Base-by-base conservation (phyloP, 768 basidiomycete species). In the Hortiboletus campestris region DNA sequence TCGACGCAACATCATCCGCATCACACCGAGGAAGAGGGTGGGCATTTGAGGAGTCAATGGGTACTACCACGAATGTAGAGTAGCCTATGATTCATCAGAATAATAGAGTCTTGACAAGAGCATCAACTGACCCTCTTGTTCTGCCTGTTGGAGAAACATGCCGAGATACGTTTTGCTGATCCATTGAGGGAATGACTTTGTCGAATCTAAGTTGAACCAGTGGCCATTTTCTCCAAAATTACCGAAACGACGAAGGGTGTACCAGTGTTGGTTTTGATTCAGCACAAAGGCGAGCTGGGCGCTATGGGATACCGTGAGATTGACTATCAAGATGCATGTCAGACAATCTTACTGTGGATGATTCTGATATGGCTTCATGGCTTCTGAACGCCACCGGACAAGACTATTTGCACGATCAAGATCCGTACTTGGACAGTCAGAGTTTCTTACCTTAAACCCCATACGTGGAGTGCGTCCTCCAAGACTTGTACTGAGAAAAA, bases 401-500 rank as follows among this genome's bases (percentile, higher is more conserved):
- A 96, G 84, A 62, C 91, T 70, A 28, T 51, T 14, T 32, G 13
- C 38, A 47, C 7, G 38, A 48, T 68, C 43, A 62, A 46, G 20
- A 44, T 40, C 6, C 5, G 43, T 14, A 35, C 49, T 48, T 8
- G n/a, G 32, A 44, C 9, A n/a, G 60, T 52, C 40, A 44, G 41
- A 46, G 35, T 25, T 46, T 56, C 76, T 61, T 63, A 93, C 91
- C 81, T 86, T 53, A 95, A 72, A 17, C 88, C 88, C 89, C 88
- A 95, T 13, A 94, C 85, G 64, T 85, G 80, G 46, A 97, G 72
- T 2, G 94, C 94, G 52, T 85, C 81, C 62, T 94, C 90, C 17
- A 96, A 69, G 2, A 96, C 94, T 59, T 94, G 92, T 1, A 96
- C 80, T 2, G 94, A 95, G 73, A 97, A 97, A 70, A 92, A 97